Base-by-base conservation (phyloP, 2,329 filamentous ascomycete species). In the Pseudocercospora pini-densiflorae region DNA sequence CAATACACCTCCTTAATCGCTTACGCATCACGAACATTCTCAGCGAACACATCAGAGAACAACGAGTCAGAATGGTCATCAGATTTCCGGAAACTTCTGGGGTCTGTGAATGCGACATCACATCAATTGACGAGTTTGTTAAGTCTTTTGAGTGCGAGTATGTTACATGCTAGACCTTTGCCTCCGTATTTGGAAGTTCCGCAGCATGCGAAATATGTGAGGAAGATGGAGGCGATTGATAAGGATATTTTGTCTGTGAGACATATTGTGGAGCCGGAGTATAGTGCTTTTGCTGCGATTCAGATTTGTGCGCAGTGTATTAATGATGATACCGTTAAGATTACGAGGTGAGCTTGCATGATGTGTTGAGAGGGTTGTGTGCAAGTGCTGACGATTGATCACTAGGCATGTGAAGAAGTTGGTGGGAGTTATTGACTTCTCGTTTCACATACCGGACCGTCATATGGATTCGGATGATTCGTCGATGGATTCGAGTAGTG, bases 401-500 rank as follows among this genome's bases (percentile, higher is more conserved):
- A n/a, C 12, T 53, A 74, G 73, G 24, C 82, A 84, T 47, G 86
- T 92, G 0, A 88, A 84, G 72, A 84, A 83, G 19, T 78, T 92
- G 14, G 90, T 92, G 0, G 90, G 90, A 1, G 89, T 91, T 65
- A 84, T 92, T 16, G 90, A 92, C 76, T 92, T 92, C 73, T 87
- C 86, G 33, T 90, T 90, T 74, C 84, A 87, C 68, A 78, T 87
- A 5, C 80, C 85, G 1, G 79, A 76, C 64, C 65, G 65, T 23
- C 79, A 77, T 0, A 79, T 77, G 67, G 60, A 54, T 33, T 59
- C 61, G 7, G 70, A 73, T 33, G 68, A 68, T 55, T 64, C 64
- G 14, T 69, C 61, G 33, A 64, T 62, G 23, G 60, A 82, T 63
- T 63, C 51, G 1, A 74, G 85, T 59, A 84, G 84, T 9, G 59